phyloP scores from a whole-genome alignment of 2,329 filamentous ascomycete species.

The Pyrenophora teres region DNA sequence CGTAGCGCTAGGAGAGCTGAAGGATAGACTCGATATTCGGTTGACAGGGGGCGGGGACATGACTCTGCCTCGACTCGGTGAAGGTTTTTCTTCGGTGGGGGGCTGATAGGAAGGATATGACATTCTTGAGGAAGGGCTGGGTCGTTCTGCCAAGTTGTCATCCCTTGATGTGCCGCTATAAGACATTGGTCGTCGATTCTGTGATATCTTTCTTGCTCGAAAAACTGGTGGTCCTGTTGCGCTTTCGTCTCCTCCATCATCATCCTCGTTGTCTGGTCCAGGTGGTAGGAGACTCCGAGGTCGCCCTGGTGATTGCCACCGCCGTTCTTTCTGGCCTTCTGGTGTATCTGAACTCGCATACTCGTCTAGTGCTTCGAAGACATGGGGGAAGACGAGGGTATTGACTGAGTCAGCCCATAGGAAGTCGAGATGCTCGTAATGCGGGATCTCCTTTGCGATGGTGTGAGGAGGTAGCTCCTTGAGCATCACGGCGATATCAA shows the following conservation, averaged over 20 bases:
- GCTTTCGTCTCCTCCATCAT: conserved; percentile 36
- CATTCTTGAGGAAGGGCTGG: conserved; percentile 13
- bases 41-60: conserved; percentile 30
- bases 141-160: conserved; percentile 7
- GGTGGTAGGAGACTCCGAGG: conserved; percentile 35
- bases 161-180: conserved; percentile 12
- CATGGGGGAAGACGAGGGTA: conserved; percentile 82
- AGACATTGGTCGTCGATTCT: conserved; percentile 14
- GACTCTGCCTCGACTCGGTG: conserved; percentile 23
- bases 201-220: conserved; percentile 29
- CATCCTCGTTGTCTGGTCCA: conserved; percentile 31
- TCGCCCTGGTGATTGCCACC: conserved; percentile 35
- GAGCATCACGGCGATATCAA: conserved; percentile 92
- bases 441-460: conserved; percentile 80
- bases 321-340: conserved; percentile 26
- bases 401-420: conserved; percentile 90
- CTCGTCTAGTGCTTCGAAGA: conserved; percentile 83
- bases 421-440: conserved; percentile 97
- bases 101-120: conserved; percentile 9
- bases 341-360: conserved; percentile 49
- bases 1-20: conserved; percentile 29
- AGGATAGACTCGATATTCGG: conserved; percentile 15
- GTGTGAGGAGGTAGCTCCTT: conserved; percentile 85
- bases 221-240: conserved; percentile 27
- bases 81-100: conserved; percentile 15